Base-by-base conservation (phyloP, 139 green algal genomes). In the Spirogloea muscicola region DNA sequence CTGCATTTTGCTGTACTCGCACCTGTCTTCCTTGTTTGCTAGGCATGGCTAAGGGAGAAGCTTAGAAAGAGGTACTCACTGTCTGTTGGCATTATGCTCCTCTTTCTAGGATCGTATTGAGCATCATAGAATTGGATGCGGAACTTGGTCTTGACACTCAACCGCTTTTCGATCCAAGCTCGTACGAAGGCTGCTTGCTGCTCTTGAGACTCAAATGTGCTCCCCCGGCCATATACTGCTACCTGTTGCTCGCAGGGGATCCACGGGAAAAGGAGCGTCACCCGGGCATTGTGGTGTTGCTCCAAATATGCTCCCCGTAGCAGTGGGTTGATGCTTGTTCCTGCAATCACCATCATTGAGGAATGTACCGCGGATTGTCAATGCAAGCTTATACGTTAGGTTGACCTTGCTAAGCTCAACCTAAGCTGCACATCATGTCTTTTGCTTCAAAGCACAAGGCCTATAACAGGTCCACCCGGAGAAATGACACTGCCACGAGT, bases 231-330 rank as follows among this genome's bases (percentile, higher is more conserved):
- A 49, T 76, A 36, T 2, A 77, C 52, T 16, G 42, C 34, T 9
- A 18, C 7, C 60, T 77, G 69, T 2, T 77, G 33, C 16, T 36
- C 36, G 1, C 36, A 29, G 6, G 69, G 55, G 55, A 77, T 69
- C 69, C 69, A 77, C 21, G 69, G 69, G 5, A 77, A 21, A 33
- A 77, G 21, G 16, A 77, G 49, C 13, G 36, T n/a, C 57, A 77
- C 69, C 33, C 55, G 58, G 21, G 41, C 42, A 36, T 68, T 25
- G 21, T 74, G 37, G 51, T 90, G 85, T 3, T 73, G 82, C 3
- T 91, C 83, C 36, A 99, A 85, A 84, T 97, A 97, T 1, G 92
- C 94, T 0, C 93, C 92, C 2, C 94, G 85, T 76, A 99, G 87
- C 76, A 98, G 86, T 38, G 94, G 94, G 83, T 99, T 99, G 29